Conservation (phyloP, 2,329 filamentous ascomycete genomes). For the Alternaria longipes region DNA sequence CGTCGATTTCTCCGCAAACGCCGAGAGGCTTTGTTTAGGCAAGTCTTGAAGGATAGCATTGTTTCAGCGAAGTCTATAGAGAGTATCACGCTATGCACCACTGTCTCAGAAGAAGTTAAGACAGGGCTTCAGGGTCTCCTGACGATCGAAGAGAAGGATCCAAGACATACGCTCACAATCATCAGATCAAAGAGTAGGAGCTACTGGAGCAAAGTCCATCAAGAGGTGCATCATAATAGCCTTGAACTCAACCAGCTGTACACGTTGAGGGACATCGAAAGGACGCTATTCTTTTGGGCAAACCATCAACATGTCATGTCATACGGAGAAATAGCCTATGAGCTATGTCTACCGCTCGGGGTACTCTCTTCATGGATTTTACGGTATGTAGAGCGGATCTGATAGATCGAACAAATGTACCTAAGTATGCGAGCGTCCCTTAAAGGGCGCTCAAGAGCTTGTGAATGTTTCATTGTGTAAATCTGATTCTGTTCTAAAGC, state of each 20-base stretch:
- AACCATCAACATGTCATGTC: not conserved
- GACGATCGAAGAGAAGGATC: not conserved
- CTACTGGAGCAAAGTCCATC: not conserved
- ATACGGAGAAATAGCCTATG: not conserved
- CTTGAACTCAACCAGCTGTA: not conserved
- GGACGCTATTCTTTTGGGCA: constrained; percentile 2
- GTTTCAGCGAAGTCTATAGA: not conserved
- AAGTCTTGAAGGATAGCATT: constrained; percentile 2
- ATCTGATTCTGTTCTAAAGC: not conserved
- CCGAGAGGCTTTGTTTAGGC: not conserved
- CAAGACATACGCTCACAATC: not conserved
- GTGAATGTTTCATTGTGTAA: not conserved
- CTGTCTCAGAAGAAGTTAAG: constrained; percentile 1
- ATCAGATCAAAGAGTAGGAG: not conserved
- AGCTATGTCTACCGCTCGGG: not conserved
- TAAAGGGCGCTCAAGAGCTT: too few species aligned
- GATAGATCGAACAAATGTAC: not conserved
- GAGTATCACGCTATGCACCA: not conserved
- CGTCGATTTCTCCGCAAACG: not conserved
- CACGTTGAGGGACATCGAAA: not conserved
- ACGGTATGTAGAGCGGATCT: not conserved
- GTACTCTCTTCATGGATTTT: not conserved
- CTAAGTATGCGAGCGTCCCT: too few species aligned
- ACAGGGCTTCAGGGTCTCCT: not conserved
- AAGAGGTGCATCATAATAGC: not conserved